A percentile compares a stretch with the other conserved stretches of the same genome.
These are phyloP conservation scores for Dryadomyces quercus-mongolicae DNA, from an alignment of 2,329 filamentous ascomycete species.

Conservation along the genomic window DNA sequence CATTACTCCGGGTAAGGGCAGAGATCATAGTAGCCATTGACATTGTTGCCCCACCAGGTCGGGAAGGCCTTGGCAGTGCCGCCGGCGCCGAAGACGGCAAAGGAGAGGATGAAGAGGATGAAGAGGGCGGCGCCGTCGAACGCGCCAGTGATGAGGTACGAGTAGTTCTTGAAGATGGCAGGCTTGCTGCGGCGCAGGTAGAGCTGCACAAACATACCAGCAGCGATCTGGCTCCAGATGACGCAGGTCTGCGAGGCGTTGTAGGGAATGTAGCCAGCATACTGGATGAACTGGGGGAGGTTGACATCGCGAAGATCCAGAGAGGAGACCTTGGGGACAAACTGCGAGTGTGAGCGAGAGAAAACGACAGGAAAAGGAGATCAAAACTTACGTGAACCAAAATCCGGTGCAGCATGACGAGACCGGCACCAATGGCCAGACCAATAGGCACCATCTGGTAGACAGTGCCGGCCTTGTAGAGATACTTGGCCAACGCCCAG, in stretches of 20 bases:
- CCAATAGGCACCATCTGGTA: constrained; percentile 39
- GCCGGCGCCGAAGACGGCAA: constrained; percentile 42
- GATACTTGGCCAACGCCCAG: constrained; percentile 39
- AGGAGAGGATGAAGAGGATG: constrained; percentile 39
- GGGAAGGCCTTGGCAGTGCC: constrained; percentile 29
- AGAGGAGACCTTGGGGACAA: constrained; percentile 28
- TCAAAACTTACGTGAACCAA: constrained; percentile 21
- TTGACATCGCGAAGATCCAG: constrained; percentile 33
- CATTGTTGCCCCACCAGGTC: constrained; percentile 42
- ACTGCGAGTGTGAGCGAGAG: constrained; percentile 17
- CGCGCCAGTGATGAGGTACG: constrained; percentile 38
- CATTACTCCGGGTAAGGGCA: constrained; percentile 22
- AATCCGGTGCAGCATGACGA: constrained; percentile 31
- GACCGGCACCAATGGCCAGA: constrained; percentile 31
- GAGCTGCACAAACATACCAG: constrained; percentile 35
- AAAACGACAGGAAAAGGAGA: not conserved
- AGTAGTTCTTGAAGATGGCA: constrained; percentile 39
- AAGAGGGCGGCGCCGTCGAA: constrained; percentile 37
- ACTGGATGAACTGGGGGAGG: constrained; percentile 41
- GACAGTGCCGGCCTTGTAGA: constrained; percentile 31
- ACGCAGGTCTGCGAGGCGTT: constrained; percentile 44
- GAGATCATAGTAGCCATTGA: constrained; percentile 32
- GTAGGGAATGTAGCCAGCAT: constrained; percentile 41
- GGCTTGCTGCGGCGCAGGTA: constrained; percentile 40
- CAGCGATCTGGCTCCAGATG: constrained; percentile 30